Evolutionary conservation across 2,329 filamentous ascomycete genomes (phyloP), one percentile per base, ranked within the genome.

Genomic region (Ascocoryne sarcoides): DNA sequence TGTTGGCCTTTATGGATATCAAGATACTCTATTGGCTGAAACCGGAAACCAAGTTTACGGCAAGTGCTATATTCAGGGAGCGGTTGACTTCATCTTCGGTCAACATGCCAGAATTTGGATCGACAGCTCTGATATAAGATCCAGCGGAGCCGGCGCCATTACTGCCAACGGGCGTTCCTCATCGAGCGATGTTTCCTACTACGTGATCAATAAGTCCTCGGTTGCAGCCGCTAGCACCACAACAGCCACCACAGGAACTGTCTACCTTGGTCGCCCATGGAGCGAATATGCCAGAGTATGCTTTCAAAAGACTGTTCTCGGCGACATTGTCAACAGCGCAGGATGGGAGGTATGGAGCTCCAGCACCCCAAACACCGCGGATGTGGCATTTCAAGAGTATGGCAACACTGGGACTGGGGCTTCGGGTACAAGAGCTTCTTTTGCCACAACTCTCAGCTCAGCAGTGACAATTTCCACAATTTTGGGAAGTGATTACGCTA

Each of bases 11-110:
- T 65, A 65, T 35, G 73, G 74, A 15, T 73, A 66, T 51, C 73
- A 80, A 57, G 34, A 36, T 16, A 31, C 36, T 32, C 29, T 20
- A 7, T 29, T 32, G 3, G 29, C 36, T 15, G 16, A 32, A 23
- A 39, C 18, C 18, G 28, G 29, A 31, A 32, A 66, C 45, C 68
- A 78, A 50, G 54, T 77, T 26, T 79, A 75, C 52, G 70, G 68
- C 18, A 69, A 69, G 44, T 68, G 67, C 47, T 68, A 71, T 43
- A 76, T 79, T 45, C 66, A 71, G 34, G 74, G 75, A 19, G 70
- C 72, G 2, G 71, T 72, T 32, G 76, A 79, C 50, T 76, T 76
- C 53, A 72, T 76, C 48, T 80, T 79, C 54, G 69, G 76, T 38
- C 65, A 75, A 57, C 50, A 65, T 39, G 65, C 69, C 23, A 55